Conservation (phyloP, 768 basidiomycete genomes). For the Tricholoma matsutake region DNA sequence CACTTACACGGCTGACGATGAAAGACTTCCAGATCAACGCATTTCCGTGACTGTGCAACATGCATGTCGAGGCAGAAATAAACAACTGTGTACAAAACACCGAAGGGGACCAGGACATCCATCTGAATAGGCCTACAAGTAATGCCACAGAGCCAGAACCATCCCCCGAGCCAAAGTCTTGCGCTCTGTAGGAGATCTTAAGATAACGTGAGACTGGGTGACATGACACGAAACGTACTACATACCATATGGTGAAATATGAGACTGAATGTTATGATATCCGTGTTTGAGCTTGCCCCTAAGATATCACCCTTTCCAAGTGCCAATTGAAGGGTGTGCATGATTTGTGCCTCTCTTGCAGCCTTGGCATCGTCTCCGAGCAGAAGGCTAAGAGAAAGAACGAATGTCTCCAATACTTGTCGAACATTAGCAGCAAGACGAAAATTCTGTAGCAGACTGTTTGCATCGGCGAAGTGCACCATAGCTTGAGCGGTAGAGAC, state of each 20-base stretch:
- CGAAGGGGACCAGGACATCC: conserved; percentile 59
- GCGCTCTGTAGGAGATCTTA: conserved; percentile 57
- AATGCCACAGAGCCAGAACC: conserved; percentile 47
- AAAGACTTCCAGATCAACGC: conserved; percentile 65
- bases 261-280: conserved; percentile 62
- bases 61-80: conserved; percentile 57
- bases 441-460: conserved; percentile 49
- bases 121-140: conserved; percentile 54
- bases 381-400: conserved; percentile 54
- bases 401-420: conserved; percentile 57
- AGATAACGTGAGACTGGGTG: conserved; percentile 7
- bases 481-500: conserved; percentile 60
- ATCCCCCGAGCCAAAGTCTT: conserved; percentile 64
- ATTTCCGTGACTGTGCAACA: conserved; percentile 45
- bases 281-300: conserved; percentile 58
- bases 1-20: conserved; percentile 64
- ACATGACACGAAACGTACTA: conserved; percentile 6
- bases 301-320: conserved; percentile 56
- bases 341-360: conserved; percentile 67
- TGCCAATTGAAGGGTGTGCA: conserved; percentile 59
- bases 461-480: conserved; percentile 45
- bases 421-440: conserved; percentile 52
- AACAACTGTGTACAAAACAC: conserved; percentile 70
- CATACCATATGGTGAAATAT: conserved; percentile 60
- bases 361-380: conserved; percentile 70